Conservation (phyloP, 2,329 filamentous ascomycete species). For the Gyromitra esculenta region DNA sequence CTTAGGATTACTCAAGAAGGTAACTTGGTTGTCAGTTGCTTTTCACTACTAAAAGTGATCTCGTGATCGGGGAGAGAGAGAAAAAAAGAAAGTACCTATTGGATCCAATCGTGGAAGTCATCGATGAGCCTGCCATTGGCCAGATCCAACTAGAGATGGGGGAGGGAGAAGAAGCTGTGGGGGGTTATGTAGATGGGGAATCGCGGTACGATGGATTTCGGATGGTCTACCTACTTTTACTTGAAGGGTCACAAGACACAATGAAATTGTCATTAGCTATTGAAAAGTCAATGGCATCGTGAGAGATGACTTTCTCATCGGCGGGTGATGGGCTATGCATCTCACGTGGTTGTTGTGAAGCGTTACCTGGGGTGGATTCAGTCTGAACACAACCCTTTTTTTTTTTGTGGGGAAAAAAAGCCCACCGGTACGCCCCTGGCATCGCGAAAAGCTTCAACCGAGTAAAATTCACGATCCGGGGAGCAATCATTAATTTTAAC, state of each 20-base stretch:
- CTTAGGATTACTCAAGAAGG: conserved; percentile 3
- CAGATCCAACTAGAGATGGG: conserved; percentile 8
- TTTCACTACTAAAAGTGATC: conserved; percentile 3
- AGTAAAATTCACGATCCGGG: conserved; percentile 18
- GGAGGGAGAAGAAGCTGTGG: conserved; percentile 1
- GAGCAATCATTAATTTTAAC: conserved; percentile 22
- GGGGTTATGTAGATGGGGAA: too few relatives aligned
- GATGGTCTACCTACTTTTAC: not conserved
- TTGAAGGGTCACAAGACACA: conserved; percentile 33
- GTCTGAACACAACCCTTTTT: not conserved
- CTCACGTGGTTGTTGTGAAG: conserved; percentile 7
- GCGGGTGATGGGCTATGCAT: conserved; percentile 29
- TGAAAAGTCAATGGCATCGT: conserved; percentile 44
- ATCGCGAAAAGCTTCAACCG: not conserved
- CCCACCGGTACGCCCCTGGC: not conserved
- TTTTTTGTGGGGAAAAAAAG: not conserved
- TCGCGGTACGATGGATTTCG: not conserved
- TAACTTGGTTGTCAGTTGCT: not conserved
- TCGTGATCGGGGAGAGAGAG: conserved; percentile 23
- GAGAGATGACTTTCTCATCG: conserved; percentile 35
- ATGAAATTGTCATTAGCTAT: conserved; percentile 44
- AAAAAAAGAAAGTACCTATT: conserved; percentile 8
- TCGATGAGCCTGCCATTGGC: conserved; percentile 2
- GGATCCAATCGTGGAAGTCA: not conserved
- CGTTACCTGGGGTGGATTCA: conserved; percentile 3